Evolutionary conservation across 2,329 filamentous ascomycete species (phyloP).

Genomic region (Sporothrix euskadiensis): DNA sequence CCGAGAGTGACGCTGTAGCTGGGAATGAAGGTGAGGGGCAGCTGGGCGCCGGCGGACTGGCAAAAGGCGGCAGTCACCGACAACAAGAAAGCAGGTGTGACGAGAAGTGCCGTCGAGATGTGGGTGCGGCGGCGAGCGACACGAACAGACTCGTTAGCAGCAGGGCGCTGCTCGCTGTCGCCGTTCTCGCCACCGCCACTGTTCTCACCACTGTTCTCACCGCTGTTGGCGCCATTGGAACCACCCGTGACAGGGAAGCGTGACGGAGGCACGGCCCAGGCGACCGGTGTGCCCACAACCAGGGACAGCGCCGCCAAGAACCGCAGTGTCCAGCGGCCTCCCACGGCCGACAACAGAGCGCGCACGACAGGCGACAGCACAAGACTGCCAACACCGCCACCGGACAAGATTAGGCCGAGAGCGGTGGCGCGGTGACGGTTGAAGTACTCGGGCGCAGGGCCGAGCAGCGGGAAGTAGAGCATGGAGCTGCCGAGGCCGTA

Average conservation of each 20-base stretch:
- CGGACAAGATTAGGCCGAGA: conserved; percentile 48
- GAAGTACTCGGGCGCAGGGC: conserved; percentile 53
- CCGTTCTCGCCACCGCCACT: not conserved
- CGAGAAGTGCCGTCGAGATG: conserved; percentile 64
- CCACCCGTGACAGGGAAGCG: conserved; percentile 36
- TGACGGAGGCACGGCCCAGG: conserved; percentile 44
- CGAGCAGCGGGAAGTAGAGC: conserved; percentile 47
- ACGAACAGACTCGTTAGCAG: conserved; percentile 30
- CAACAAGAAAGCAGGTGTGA: conserved; percentile 90
- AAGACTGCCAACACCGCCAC: conserved; percentile 47
- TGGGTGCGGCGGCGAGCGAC: conserved; percentile 40
- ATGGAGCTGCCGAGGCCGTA: conserved; percentile 48
- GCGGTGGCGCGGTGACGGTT: conserved; percentile 48
- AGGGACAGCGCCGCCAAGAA: conserved; percentile 44
- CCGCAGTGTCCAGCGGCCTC: conserved; percentile 48
- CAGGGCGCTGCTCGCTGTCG: not conserved
- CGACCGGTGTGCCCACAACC: conserved; percentile 43
- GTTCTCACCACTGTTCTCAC: not conserved
- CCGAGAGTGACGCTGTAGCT: conserved; percentile 50
- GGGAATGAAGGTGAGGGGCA: conserved; percentile 51
- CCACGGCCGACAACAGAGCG: conserved; percentile 45
- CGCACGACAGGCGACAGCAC: conserved; percentile 45
- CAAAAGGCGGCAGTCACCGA: conserved; percentile 78
- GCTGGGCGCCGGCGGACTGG: conserved; percentile 48
- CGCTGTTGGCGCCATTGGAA: not conserved